These are phyloP conservation scores for Epichloe bromicola DNA, from an alignment of 2,329 filamentous ascomycete species.

Conservation along the genomic window DNA sequence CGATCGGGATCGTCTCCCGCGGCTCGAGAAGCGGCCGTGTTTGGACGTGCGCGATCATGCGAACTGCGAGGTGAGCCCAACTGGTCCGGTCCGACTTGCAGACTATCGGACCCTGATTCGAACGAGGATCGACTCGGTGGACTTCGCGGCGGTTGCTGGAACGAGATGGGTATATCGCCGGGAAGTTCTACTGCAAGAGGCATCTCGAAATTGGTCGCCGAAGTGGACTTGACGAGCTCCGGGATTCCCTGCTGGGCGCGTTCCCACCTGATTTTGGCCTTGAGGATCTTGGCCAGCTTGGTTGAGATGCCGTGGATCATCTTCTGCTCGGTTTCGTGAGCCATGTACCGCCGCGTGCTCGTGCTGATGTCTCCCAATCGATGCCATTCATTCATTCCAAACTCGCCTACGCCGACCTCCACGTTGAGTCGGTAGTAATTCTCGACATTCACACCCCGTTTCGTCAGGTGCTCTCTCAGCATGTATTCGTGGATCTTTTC, in stretches of 20 bases:
- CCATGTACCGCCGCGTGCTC: conserved; percentile 72
- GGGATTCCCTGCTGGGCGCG: conserved; percentile 29
- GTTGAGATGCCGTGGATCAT: conserved; percentile 65
- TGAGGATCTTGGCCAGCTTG: conserved; percentile 73
- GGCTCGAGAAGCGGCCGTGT: conserved; percentile 18
- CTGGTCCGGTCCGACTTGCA: conserved; percentile 26
- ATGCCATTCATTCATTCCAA: conserved; percentile 98
- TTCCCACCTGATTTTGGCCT: conserved; percentile 58
- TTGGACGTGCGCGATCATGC: conserved; percentile 29
- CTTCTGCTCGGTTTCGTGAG: conserved; percentile 57
- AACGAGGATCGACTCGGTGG: conserved; percentile 38
- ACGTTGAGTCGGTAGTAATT: conserved; percentile 97
- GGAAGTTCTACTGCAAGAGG: conserved; percentile 46
- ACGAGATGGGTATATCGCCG: conserved; percentile 35
- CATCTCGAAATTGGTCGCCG: conserved; percentile 25
- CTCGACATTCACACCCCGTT: conserved; percentile 69
- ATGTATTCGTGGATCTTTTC: conserved; percentile 83
- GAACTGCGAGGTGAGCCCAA: conserved; percentile 38
- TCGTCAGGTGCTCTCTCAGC: conserved; percentile 63
- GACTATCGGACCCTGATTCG: conserved; percentile 40
- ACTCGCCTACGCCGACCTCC: conserved; percentile 89
- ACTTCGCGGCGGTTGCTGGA: conserved; percentile 24
- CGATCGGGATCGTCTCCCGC: conserved; percentile 35
- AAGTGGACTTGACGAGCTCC: conserved; percentile 29
- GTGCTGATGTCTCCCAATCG: conserved; percentile 91